Base-by-base conservation (phyloP, 2,329 filamentous ascomycete genomes). In the Ophiostoma quercus region DNA sequence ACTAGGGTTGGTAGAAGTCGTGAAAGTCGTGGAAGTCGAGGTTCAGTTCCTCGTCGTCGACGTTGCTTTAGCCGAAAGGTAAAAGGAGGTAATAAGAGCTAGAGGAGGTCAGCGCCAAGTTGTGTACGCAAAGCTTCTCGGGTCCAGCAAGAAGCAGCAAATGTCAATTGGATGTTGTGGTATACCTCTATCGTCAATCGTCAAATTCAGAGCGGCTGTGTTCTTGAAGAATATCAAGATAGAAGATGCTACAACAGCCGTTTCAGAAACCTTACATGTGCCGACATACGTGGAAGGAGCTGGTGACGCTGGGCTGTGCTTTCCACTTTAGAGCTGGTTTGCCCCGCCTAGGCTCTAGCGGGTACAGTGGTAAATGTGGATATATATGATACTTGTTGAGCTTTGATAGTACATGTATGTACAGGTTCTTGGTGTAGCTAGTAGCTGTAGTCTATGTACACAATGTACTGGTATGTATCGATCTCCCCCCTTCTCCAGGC, bases 241-340 rank as follows among this genome's bases (percentile, higher is more conserved):
- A 39, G 51, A 25, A 66, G 65, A 29, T 66, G 65, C 65, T 29
- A 66, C 65, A 43, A 22, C 11, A 22, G 39, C 39, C 22, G 65
- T 66, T 66, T 66, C 65, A 66, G 37, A 25, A 43, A n/a, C 19
- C 34, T 66, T 66, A 37, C 34, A 66, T 25, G 37, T 66, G 60
- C 60, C 60, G 32, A n/a, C 29, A n/a, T 66, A 66, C 34, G 63
- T 66, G 63, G 37, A 66, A 66, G 37, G n/a, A 66, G 65, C 37
- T 43, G 65, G 39, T 66, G 65, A 66, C 39, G 65, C 65, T 66
- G 65, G 65, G 65, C 65, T 66, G 39, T 43, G 39, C 65, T 41
- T 66, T 39, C 60, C 32, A 47, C 19, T 47, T 47, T 12, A 32
- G 62, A 47, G 65, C 65, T 66, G 65, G 19, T 29, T 39, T 43